Evolutionary conservation across 805 yeast species (phyloP), one percentile per base, ranked within the genome.

Genomic region (Candida caryicola): DNA sequence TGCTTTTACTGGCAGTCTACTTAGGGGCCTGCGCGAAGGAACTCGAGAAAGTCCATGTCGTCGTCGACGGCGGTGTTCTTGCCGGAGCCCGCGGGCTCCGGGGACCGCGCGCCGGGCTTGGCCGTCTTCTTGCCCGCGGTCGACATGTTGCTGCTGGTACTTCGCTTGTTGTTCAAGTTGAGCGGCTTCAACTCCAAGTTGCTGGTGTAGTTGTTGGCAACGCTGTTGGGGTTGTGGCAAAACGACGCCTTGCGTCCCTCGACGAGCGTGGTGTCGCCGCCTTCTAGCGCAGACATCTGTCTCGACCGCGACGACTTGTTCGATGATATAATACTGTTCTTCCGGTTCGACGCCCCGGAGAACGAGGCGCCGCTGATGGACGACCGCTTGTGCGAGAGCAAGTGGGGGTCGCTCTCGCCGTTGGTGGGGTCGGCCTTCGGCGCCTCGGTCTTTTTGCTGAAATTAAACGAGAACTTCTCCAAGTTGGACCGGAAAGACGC

Each of bases 31-130:
- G 55, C 58, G 26, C 61, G 63, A 41, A 74, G 59, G 44, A 74
- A 71, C 42, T 73, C 79, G 47, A 73, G 36, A 35, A 74, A 59
- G 47, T 73, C 79, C 55, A 74, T 59, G 38, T 66, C 75, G 15
- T 55, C 60, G 6, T 54, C 58, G 3, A 45, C 55, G 12, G 54
- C 63, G 1, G 31, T 15, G 9, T 23, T 17, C 7, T 21, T 25
- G 10, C 14, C 35, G n/a, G 28, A 19, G n/a, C 35, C 23, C 17
- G 9, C 23, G 5, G 34, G 15, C 15, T 8, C 13, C 6, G 13
- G 3, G 34, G 10, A 21, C n/a, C 18, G 13, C 31, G 18, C n/a
- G 21, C 32, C 4, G 38, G 29, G 2, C 38, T 21, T 12, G 31
- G n/a, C 4, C 23, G 17, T 25, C 29, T 5, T 16, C 23, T 33